Base-by-base conservation (phyloP, 1,284 basidiomycete species). In the Paramarasmius palmivorus region DNA sequence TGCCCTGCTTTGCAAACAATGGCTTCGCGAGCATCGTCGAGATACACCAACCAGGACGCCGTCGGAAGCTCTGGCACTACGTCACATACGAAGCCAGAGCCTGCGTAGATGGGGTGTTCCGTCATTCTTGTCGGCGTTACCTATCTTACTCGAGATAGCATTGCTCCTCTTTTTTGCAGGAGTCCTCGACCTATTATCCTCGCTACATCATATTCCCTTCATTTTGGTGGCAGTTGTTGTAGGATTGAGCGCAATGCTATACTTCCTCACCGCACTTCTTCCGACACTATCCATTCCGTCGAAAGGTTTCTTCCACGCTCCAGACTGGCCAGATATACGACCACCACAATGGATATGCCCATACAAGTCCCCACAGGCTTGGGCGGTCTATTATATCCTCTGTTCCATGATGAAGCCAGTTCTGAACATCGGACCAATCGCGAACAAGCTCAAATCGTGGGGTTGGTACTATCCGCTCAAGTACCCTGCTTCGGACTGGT, bases 1-100 rank as follows among this genome's bases (percentile, higher is more conserved):
- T 15, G 44, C 50, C 3, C 45, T 56, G 2, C 45, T 56, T 5
- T 52, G 50, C 50, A 56, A 56, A 26, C 54, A 56, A 49, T 56
- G 54, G 54, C 23, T 56, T 5, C 42, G 54, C 6, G 52, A 41
- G 25, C 41, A 50, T 46, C 32, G 23, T 19, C 52, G 45, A 9
- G 52, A 54, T 15, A 46, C 39, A 10, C 17, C 12, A 19, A 53
- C 45, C 2, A 25, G 22, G 23, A 41, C 38, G n/a, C 45, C 35
- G 7, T 41, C 17, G 8, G 35, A 54, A 20, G 47, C 52, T 23
- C 37, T 54, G 7, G 38, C 23, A 8, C 47, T 54, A 9, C 41
- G 50, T 7, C 55, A 58, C 25, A n/a, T 56, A n/a, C 51, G 55
- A 12, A 17, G 45, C 20, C 15, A 36, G 19, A 46, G 41, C 17